Evolutionary conservation across 2,329 filamentous ascomycete genomes (phyloP), one percentile per base, ranked within the genome.

Genomic region (Proliferodiscus dingleyae): DNA sequence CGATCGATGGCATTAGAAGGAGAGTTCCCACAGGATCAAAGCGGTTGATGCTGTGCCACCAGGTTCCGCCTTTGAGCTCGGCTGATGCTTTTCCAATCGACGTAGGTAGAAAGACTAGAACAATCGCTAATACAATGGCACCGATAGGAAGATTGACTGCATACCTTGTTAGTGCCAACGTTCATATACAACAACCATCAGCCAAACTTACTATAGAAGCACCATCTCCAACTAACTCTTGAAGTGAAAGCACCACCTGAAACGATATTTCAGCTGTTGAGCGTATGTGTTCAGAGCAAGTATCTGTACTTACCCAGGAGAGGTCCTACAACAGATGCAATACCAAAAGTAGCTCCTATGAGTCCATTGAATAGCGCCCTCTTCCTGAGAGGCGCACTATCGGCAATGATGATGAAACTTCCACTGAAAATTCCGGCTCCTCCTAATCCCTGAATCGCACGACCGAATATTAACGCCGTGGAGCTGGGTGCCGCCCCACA

Each of bases 21-120:
- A 64, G 47, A 11, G 65, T 63, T 2, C 71, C 71, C 5, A 68
- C 23, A 3, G 66, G 61, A 45, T 75, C 72, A 58, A 75, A 66
- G 7, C 21, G 9, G 10, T 13, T 13, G 10, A 42, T 5, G 9
- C 5, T 22, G 15, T 15, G 26, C 21, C 29, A 32, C 10, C n/a
- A 38, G 3, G 34, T 46, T 24, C 34, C 30, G 4, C 18, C 21
- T n/a, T 42, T 43, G 16, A 32, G n/a, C 5, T 29, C 22, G 18
- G 24, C 1, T 1, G 39, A 40, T 4, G 15, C 32, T 18, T n/a
- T n/a, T 9, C 43, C 37, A 7, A 43, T 13, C 3, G 36, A 28
- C 4, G 15, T 21, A 4, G 45, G 38, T 13, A 50, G 38, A 21
- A 46, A 37, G 28, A 50, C 22, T 3, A 32, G 11, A 16, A 51